These are phyloP conservation scores for Casaregolazyma suthepensis DNA, from an alignment of 1,139 yeast genomes.

Conservation along the genomic window DNA sequence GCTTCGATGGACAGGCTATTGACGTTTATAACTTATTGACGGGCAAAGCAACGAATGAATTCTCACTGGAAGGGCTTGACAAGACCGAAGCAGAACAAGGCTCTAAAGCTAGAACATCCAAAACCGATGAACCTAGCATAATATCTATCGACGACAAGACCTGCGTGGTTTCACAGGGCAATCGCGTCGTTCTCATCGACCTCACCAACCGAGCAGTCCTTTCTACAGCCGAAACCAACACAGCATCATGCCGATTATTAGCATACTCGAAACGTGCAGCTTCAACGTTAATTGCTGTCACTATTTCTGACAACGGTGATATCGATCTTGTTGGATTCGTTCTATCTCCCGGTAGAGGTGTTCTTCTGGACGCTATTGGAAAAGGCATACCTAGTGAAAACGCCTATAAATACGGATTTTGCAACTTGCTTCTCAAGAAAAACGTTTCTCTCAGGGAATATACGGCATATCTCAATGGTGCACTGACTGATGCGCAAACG, in stretches of 20 bases:
- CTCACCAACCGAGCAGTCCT: slow-evolving; percentile 38
- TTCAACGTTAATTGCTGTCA: slow-evolving; percentile 6
- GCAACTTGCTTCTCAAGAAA: slow-evolving; percentile 24
- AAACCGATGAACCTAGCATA: slow-evolving; percentile 23
- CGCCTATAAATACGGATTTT: slow-evolving; percentile 17
- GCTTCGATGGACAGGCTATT: slow-evolving; percentile 11
- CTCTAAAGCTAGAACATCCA: background rate
- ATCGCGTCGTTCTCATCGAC: slow-evolving; percentile 37
- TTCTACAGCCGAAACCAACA: slow-evolving; percentile 19
- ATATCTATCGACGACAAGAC: slow-evolving; percentile 31
- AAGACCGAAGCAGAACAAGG: background rate
- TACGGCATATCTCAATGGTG: slow-evolving; percentile 8
- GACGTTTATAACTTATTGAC: slow-evolving; percentile 5
- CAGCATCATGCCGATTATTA: background rate
- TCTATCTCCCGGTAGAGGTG: slow-evolving; percentile 64
- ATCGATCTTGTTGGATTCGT: slow-evolving; percentile 35
- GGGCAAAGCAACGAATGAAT: background rate
- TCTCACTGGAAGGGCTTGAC: background rate
- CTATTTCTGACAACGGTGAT: slow-evolving; percentile 14
- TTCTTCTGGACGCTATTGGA: slow-evolving; percentile 66
- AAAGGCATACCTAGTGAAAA: slow-evolving; percentile 41
- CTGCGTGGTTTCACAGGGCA: slow-evolving; percentile 34
- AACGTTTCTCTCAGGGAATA: slow-evolving; percentile 18
- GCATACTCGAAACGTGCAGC: background rate
- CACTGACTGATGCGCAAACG: slow-evolving; percentile 15